A percentile compares a stretch with the other conserved stretches of the same genome.
phyloP scores from a whole-genome alignment of 495 filamentous ascomycete genomes.

The Penicillium coffeae region DNA sequence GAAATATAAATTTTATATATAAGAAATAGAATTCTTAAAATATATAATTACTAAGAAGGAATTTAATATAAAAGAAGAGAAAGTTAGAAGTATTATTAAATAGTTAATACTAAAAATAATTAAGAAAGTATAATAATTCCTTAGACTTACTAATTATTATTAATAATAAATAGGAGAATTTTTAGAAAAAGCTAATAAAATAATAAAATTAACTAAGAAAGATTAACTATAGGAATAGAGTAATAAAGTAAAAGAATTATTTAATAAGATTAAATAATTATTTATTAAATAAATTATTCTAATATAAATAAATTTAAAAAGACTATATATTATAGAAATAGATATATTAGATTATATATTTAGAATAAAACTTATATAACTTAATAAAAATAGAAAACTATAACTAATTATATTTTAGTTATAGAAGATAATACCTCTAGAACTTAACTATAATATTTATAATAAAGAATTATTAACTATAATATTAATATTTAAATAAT shows the following conservation, averaged over 20 bases:
- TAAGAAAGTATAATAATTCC: constrained; percentile 1
- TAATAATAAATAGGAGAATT: neutral
- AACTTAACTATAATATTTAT: neutral
- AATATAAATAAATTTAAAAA: neutral
- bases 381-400: neutral
- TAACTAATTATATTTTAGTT: neutral
- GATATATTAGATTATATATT: neutral
- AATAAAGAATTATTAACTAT: neutral
- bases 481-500: neutral
- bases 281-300: neutral
- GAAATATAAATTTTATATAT: constrained; percentile 16
- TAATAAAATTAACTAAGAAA: constrained; percentile 1
- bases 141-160: constrained; percentile 1
- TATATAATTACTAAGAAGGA: too few relatives aligned
- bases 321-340: constrained; percentile 2
- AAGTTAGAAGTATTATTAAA: neutral
- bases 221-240: constrained; percentile 1
- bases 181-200: neutral
- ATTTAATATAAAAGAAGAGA: too few relatives aligned
- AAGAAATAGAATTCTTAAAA: constrained; percentile 10
- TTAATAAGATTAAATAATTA: constrained; percentile 1
- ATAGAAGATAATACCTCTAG: neutral
- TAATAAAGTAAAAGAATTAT: neutral
- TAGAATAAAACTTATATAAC: neutral
- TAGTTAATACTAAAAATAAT: neutral